A percentile compares a stretch with the other conserved stretches of the same genome.
Conservation (phyloP, 768 basidiomycete species). For the Pulveroboletus sp. region DNA sequence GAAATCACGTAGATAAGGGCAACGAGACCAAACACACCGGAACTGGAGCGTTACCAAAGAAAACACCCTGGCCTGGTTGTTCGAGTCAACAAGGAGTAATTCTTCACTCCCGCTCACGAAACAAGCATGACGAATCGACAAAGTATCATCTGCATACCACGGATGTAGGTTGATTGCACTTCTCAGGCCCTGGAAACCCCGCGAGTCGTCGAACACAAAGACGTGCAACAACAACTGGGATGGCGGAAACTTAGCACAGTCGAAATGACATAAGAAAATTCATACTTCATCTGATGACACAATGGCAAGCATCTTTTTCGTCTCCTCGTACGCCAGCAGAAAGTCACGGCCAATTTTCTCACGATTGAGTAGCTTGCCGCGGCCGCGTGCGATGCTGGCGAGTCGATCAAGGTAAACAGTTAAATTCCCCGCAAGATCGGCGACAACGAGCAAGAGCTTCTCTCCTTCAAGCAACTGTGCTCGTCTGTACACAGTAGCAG, state of each 20-base stretch:
- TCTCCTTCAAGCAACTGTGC: constrained; percentile 39
- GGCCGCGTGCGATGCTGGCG: constrained; percentile 20
- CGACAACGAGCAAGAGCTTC: constrained; percentile 41
- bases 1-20: neutral
- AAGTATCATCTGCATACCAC: constrained; percentile 39
- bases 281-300: constrained; percentile 41
- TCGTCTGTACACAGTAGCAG: constrained; percentile 21
- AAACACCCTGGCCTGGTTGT: constrained; percentile 44
- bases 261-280: neutral
- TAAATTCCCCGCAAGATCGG: constrained; percentile 33
- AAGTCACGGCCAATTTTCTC: constrained; percentile 46
- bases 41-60: constrained; percentile 53
- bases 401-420: constrained; percentile 39
- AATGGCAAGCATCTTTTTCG: constrained; percentile 44
- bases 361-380: constrained; percentile 36
- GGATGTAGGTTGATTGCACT: constrained; percentile 36
- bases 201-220: constrained; percentile 46
- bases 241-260: too few relatives aligned
- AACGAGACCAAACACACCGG: constrained; percentile 6
- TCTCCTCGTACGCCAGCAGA: constrained; percentile 51
- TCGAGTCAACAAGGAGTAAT: constrained; percentile 45
- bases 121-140: constrained; percentile 33
- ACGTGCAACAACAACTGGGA: constrained; percentile 39
- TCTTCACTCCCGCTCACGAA: constrained; percentile 53
- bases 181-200: constrained; percentile 39